These are phyloP conservation scores for Aspergillus taichungensis DNA, from an alignment of 495 filamentous ascomycete genomes.

Conservation along the genomic window DNA sequence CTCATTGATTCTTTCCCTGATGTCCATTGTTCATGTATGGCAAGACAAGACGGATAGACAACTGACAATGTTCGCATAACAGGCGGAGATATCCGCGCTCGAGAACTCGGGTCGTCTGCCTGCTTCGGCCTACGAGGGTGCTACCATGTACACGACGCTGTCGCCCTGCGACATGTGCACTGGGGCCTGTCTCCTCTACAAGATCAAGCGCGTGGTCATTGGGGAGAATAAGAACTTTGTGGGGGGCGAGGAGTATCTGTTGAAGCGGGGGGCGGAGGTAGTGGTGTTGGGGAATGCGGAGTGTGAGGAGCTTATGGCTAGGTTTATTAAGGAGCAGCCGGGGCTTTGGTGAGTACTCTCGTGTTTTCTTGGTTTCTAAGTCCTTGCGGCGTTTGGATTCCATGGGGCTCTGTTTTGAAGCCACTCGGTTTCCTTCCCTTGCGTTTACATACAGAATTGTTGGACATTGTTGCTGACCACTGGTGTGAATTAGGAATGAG, in stretches of 20 bases:
- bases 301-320: constrained; percentile 65
- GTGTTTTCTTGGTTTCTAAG: constrained; percentile 3
- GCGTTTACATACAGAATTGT: no score
- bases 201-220: constrained; percentile 71
- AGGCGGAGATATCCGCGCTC: constrained; percentile 77
- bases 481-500: constrained; percentile 50
- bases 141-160: constrained; percentile 82
- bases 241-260: constrained; percentile 68
- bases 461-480: constrained; percentile 1
- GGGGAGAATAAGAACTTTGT: constrained; percentile 76
- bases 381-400: constrained; percentile 1
- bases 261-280: constrained; percentile 64
- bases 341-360: constrained; percentile 55
- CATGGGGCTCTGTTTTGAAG: neutral
- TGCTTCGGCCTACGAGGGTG: constrained; percentile 58
- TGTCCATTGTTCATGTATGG: neutral
- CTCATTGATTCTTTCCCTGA: neutral
- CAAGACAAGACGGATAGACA: neutral
- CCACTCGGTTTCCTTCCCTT: neutral
- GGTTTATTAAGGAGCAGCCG: constrained; percentile 68
- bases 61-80: neutral
- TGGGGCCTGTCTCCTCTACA: constrained; percentile 73
- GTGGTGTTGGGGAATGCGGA: constrained; percentile 60
- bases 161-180: constrained; percentile 89
- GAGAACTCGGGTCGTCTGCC: constrained; percentile 71